Conservation (phyloP, 2,329 filamentous ascomycete species). For the Penicillium sp. region DNA sequence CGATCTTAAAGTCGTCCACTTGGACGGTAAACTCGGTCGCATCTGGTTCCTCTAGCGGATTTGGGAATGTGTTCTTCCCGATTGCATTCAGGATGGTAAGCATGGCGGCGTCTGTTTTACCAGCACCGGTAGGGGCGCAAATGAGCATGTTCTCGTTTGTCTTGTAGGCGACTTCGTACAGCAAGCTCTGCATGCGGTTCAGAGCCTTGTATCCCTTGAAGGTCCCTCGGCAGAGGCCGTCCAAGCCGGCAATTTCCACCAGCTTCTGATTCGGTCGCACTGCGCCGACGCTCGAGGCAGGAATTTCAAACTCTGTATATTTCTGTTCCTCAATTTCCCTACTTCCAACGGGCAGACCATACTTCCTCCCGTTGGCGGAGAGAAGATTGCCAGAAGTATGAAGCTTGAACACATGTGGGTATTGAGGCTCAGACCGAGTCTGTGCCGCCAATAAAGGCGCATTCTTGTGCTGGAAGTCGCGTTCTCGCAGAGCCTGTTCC, state of each 20-base stretch:
- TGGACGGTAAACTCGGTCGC: conserved; percentile 81
- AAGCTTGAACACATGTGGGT: conserved; percentile 89
- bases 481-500: conserved; percentile 72
- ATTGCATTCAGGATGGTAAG: conserved; percentile 90
- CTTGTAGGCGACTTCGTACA: conserved; percentile 92
- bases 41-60: conserved; percentile 71
- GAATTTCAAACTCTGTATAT: conserved; percentile 88
- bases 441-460: conserved; percentile 70
- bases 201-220: conserved; percentile 92
- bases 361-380: conserved; percentile 77
- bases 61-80: conserved; percentile 79
- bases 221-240: conserved; percentile 84
- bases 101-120: conserved; percentile 99
- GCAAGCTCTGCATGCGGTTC: conserved; percentile 97
- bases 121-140: conserved; percentile 94
- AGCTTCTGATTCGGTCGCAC: conserved; percentile 73
- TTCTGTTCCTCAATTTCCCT: conserved; percentile 70
- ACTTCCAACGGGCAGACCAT: conserved; percentile 76
- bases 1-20: conserved; percentile 91
- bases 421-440: conserved; percentile 70
- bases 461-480: conserved; percentile 82
- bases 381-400: conserved; percentile 85
- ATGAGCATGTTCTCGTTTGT: conserved; percentile 99
- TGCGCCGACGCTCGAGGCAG: conserved; percentile 75
- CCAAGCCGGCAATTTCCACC: conserved; percentile 77